Evolutionary conservation across 495 filamentous ascomycete genomes (phyloP), one percentile per base, ranked within the genome.

Genomic region (Neurospora africana): DNA sequence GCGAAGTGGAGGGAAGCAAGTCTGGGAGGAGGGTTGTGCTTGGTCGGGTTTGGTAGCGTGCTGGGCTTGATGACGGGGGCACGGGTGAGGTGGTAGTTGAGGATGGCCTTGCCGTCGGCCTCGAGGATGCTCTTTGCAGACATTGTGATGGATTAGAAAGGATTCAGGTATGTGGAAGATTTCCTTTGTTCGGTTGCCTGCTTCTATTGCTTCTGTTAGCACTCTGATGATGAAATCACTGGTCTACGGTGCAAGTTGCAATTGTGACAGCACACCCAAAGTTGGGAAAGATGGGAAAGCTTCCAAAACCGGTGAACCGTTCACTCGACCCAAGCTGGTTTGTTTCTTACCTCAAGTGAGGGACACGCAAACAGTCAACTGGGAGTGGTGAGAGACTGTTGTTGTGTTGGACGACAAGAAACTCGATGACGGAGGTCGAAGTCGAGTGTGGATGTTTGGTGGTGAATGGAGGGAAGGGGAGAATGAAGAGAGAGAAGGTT

Each of bases 61-160:
- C 93, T 93, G 69, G 95, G 93, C 90, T 97, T 97, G 89, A 99
- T 98, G 80, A 97, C 91, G 72, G 95, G 91, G 72, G 95, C 94
- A 79, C 95, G 91, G 76, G 95, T 99, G 87, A 99, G 94, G 89
- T 99, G 95, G 88, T 97, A 99, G 91, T 97, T 98, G 87, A 99
- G 87, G 87, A 99, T 98, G 86, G 95, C 95, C 91, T 99, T 99
- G 89, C 95, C 95, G 86, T 99, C 95, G 87, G 96, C 95, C 86
- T 99, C 95, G 88, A 90, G 84, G 79, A 99, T 98, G 73, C 95
- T 91, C 85, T 99, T 99, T 83, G 95, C 96, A 82, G 95, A 96
- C 95, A 99, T 99, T 86, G 79, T 86, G 72, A 76, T 77, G 67
- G 71, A 70, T 76, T 72, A 74, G 69, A 58, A 68, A 53, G 70